These are phyloP conservation scores for Phytophthora boehmeriae DNA, from an alignment of 352 stramenopile species.

Conservation along the genomic window DNA sequence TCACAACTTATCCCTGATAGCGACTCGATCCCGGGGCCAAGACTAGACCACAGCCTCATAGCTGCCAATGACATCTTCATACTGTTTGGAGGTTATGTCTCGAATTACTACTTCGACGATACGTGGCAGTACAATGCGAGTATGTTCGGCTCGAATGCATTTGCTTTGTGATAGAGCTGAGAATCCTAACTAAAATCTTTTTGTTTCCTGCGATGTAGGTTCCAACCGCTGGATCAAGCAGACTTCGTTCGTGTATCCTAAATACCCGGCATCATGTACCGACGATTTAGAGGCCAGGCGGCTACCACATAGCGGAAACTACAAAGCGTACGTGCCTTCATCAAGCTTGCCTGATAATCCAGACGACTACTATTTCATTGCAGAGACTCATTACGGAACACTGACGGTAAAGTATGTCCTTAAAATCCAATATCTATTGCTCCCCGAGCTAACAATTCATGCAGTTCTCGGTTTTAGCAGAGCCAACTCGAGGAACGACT, in stretches of 20 bases:
- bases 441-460: not conserved
- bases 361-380: constrained; percentile 70
- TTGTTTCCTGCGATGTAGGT: constrained; percentile 27
- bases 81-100: constrained; percentile 92
- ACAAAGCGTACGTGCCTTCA: constrained; percentile 52
- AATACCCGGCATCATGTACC: constrained; percentile 91
- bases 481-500: constrained; percentile 86
- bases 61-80: constrained; percentile 83
- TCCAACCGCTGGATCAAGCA: constrained; percentile 91
- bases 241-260: constrained; percentile 87
- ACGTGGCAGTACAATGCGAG: constrained; percentile 97
- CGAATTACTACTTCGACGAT: constrained; percentile 95
- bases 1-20: constrained; percentile 49
- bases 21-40: constrained; percentile 50
- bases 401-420: constrained; percentile 42
- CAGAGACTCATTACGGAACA: constrained; percentile 77
- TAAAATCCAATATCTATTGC: not conserved
- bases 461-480: constrained; percentile 87
- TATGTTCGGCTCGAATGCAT: constrained; percentile 23
- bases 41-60: constrained; percentile 88
- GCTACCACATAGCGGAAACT: constrained; percentile 76
- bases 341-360: constrained; percentile 36
- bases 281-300: constrained; percentile 83
- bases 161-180: not conserved
- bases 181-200: constrained; percentile 5